Base-by-base conservation (phyloP, 1,284 basidiomycete genomes). In the Fomitopsis betulina region DNA sequence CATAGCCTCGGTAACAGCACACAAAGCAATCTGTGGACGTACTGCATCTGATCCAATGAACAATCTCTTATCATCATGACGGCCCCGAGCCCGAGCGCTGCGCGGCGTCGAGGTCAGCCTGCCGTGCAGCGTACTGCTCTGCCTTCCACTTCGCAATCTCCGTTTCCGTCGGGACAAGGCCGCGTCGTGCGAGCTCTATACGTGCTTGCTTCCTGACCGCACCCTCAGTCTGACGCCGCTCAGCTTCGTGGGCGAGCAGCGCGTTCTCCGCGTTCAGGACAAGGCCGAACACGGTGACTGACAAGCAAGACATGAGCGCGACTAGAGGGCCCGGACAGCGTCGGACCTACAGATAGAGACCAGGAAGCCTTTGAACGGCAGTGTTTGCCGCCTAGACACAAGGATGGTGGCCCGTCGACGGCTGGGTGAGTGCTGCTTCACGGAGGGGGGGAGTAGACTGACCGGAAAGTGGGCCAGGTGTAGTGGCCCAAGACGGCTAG, bases 101-200 rank as follows among this genome's bases (percentile, higher is more conserved):
- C 9, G 35, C 35, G 35, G 35, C 35, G 35, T 42, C n/a, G 50
- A 49, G 5, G 55, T 56, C 7, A 50, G 52, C 45, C 35, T 55
- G 21, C 42, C 51, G 33, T 42, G 63, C 35, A 39, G 54, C 25
- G 54, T 53, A 23, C 12, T 54, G 62, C 49, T 65, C 75, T 21
- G 77, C 80, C 68, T 83, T 87, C 93, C 93, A 95, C 68, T 84
- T 86, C 40, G 84, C 78, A 50, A 94, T 94, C 66, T 91, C 91
- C 10, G 86, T 84, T 72, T 95, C 93, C 8, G 91, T 93, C 5
- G 86, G 84, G 58, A 94, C 82, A 51, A 91, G 77, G 19, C 92
- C 92, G 61, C 82, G 80, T 39, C 82, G 79, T 13, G 87, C 85
- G 56, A 95, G 80, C 55, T 91, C 90, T 42, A 87, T 75, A 33